Evolutionary conservation across 371 early-diverging fungal species (phyloP).

Genomic region (Apophysomyces trapeziformis): DNA sequence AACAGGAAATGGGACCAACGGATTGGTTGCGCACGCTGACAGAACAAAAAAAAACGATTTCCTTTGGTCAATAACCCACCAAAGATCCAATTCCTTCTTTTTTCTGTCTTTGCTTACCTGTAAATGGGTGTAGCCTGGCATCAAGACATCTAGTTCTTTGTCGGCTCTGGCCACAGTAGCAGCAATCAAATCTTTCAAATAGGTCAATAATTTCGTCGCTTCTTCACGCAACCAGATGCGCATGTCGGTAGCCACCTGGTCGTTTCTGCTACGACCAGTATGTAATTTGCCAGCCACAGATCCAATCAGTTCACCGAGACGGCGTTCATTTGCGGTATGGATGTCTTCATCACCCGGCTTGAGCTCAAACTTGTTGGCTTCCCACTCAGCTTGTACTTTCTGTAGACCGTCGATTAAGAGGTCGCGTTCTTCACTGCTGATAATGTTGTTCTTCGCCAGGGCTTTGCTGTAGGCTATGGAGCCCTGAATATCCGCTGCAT

Average conservation of each 20-base stretch:
- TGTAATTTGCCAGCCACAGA: constrained; percentile 94
- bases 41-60: constrained; percentile 2
- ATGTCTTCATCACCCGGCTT: constrained; percentile 94
- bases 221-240: constrained; percentile 92
- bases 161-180: constrained; percentile 81
- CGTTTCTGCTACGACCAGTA: constrained; percentile 95
- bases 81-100: neutral
- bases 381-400: constrained; percentile 86
- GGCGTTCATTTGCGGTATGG: constrained; percentile 97
- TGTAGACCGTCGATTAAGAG: constrained; percentile 76
- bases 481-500: constrained; percentile 85
- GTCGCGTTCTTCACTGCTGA: constrained; percentile 77
- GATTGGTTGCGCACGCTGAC: constrained; percentile 94
- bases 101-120: constrained; percentile 58
- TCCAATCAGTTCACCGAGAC: constrained; percentile 93
- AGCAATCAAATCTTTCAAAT: constrained; percentile 77
- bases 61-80: neutral
- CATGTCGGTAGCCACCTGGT: constrained; percentile 98
- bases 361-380: constrained; percentile 70
- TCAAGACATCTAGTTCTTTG: constrained; percentile 85
- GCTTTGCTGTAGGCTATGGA: constrained; percentile 94
- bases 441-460: constrained; percentile 71
- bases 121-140: constrained; percentile 98
- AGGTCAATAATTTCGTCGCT: constrained; percentile 58
- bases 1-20: constrained; percentile 94